These are phyloP conservation scores for Meyerozyma elateridarum DNA, from an alignment of 1,139 yeast species.

Conservation along the genomic window DNA sequence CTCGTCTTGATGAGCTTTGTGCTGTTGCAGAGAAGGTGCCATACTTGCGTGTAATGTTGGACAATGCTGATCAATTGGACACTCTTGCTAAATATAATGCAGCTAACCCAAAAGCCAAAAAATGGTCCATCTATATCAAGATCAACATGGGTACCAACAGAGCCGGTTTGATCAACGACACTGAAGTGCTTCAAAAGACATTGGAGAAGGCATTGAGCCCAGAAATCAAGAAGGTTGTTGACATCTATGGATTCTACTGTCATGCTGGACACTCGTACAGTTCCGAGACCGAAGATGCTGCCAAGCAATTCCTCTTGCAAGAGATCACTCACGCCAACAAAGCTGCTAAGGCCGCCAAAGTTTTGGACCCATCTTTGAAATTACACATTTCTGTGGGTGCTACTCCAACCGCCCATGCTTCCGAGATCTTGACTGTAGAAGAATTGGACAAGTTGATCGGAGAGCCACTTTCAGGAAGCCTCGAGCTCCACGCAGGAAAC, in stretches of 20 bases:
- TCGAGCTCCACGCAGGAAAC: conserved; percentile 80
- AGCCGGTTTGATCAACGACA: conserved; percentile 50
- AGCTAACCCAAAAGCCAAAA: conserved; percentile 17
- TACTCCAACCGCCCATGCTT: conserved; percentile 74
- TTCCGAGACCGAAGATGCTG: conserved; percentile 42
- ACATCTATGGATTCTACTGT: conserved; percentile 64
- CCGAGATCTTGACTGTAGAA: conserved; percentile 25
- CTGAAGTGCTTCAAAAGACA: conserved; percentile 25
- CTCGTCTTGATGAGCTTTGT: conserved; percentile 47
- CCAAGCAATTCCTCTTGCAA: conserved; percentile 43
- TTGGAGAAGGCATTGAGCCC: conserved; percentile 21
- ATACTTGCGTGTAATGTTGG: conserved; percentile 55
- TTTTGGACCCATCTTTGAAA: conserved; percentile 20
- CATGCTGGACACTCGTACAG: conserved; percentile 78
- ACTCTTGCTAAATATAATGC: conserved; percentile 35
- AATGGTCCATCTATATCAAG: conserved; percentile 56
- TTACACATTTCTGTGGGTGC: conserved; percentile 65
- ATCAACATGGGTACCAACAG: conserved; percentile 59
- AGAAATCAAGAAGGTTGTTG: conserved; percentile 25
- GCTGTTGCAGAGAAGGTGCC: conserved; percentile 39
- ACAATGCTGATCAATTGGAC: conserved; percentile 52
- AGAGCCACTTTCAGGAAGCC: conserved; percentile 35
- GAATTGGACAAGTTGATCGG: conserved; percentile 21
- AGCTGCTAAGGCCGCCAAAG: conserved; percentile 44
- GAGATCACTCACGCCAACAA: conserved; percentile 54